Evolutionary conservation across 2,329 filamentous ascomycete genomes (phyloP), one percentile per base, ranked within the genome.

Genomic region (Colletotrichum sp.): DNA sequence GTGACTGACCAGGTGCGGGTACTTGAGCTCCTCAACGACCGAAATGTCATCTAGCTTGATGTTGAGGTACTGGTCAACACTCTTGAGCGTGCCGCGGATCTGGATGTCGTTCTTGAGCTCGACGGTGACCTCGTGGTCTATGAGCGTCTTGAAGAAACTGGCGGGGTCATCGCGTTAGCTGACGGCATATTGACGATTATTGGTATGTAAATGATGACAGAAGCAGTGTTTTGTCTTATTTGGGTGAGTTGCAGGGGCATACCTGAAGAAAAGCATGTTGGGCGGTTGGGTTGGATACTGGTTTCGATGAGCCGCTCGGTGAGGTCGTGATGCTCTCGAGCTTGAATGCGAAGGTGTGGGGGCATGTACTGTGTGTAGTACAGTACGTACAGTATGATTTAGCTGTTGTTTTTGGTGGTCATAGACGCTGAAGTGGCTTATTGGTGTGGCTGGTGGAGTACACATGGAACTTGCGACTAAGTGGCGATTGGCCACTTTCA

Each of bases 101-200:
- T 96, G 96, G 81, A 99, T 98, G 87, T 99, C 97, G 86, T 99
- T 99, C 88, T 99, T 99, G 85, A 99, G 94, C 89, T 99, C 97
- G 84, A 99, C 96, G 63, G 96, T 98, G 82, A 99, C 96, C 89
- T 98, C 93, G 80, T 97, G 94, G 89, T 98, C 97, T 84, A 98
- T 98, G 82, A 98, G 94, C 70, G 96, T 98, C 87, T 98, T 98
- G 93, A 98, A 98, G 89, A 98, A 98, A 88, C 95, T 97, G 83
- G 30, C 22, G 34, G 25, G n/a, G 44, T 71, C 16, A 64, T 28
- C 60, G 28, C 64, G 70, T 75, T 36, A 75, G 70, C 64, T 27
- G 16, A 32, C 8, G 34, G 15, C 55, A 9, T 5, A 27, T 66
- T 30, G 27, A 44, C 19, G 11, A 2, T 13, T 15, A 4, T 13